Evolutionary conservation across 2,329 filamentous ascomycete species (phyloP).

Genomic region (Peltaster fructicola): DNA sequence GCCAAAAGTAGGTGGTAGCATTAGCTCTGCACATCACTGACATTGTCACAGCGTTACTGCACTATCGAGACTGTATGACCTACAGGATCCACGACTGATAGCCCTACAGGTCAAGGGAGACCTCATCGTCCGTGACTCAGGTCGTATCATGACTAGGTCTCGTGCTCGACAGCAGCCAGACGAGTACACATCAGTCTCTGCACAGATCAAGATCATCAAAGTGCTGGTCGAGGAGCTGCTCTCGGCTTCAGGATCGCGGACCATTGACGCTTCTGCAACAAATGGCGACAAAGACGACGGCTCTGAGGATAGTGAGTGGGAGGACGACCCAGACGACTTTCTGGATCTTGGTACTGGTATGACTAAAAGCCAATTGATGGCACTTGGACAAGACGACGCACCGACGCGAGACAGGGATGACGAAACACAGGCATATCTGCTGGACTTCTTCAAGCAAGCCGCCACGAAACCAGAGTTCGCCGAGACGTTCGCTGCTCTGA

Average conservation of each 20-base stretch:
- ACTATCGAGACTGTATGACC: conserved; percentile 72
- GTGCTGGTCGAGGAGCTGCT: conserved; percentile 82
- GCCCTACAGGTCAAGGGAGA: conserved; percentile 83
- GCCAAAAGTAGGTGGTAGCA: conserved; percentile 59
- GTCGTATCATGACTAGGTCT: conserved; percentile 84
- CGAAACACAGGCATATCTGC: conserved; percentile 72
- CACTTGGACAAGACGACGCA: conserved; percentile 38
- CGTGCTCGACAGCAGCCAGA: conserved; percentile 79
- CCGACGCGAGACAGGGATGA: conserved; percentile 57
- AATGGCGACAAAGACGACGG: conserved; percentile 45
- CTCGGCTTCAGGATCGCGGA: conserved; percentile 47
- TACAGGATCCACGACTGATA: conserved; percentile 64
- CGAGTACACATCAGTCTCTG: conserved; percentile 71
- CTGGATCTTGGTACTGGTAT: conserved; percentile 50
- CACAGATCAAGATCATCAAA: conserved; percentile 89
- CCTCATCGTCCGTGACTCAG: conserved; percentile 60
- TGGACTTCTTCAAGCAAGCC: conserved; percentile 56
- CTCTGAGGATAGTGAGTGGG: conserved; percentile 48
- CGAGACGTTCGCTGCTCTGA: conserved; percentile 37
- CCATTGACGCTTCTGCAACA: conserved; percentile 38
- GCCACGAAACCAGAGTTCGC: conserved; percentile 37
- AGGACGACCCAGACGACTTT: conserved; percentile 57
- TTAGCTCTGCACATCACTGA: conserved; percentile 1
- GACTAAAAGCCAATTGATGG: conserved; percentile 58
- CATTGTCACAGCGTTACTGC: conserved; percentile 56